Base-by-base conservation (phyloP, 2,329 filamentous ascomycete species). In the Lasiodiplodia citricola region DNA sequence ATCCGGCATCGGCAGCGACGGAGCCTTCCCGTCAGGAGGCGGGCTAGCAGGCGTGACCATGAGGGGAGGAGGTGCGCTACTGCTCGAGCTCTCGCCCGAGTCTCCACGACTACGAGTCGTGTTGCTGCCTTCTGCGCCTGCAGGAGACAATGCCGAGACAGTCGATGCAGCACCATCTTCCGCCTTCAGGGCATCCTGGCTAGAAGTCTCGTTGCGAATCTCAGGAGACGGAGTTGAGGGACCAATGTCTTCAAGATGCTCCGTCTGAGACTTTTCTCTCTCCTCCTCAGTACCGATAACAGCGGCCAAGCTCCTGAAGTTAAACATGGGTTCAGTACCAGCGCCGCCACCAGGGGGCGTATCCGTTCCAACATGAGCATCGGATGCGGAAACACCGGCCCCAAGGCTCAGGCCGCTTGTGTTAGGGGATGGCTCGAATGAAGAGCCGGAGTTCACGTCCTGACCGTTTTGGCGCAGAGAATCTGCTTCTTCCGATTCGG, bases 241-340 rank as follows among this genome's bases (percentile, higher is more conserved):
- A 3, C 65, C 57, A 18, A 68, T 25, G 4, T 69, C 54, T 44
- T 69, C 68, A 35, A 69, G 66, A 14, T 69, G 68, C n/a, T 66
- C 52, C 11, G n/a, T 41, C 10, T 35, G 41, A 6, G 41, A 50
- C 68, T 66, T 66, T 37, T 66, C 66, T 54, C 35, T 21, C 51
- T 70, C 57, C 6, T 70, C 64, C 18, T 68, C 66, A 23, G 58
- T 54, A 6, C 69, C 69, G 37, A 97, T 92, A 78, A 96, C 92
- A 70, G 93, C 92, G 2, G 93, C 92, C 25, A 98, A 82, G 73
- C 93, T 97, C 68, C 90, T 87, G 77, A 97, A 97, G 78, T 97
- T 97, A 80, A 97, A 96, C 87, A 97, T 89, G 3, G 93, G 88
- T 76, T 97, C 94, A 0, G 86, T 82, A 56, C 85, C 85, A 4